Percentiles rank a stretch among this genome's conserved stretches.
Conservation (phyloP, 106 monocot species). For the Acorus gramineus region DNA sequence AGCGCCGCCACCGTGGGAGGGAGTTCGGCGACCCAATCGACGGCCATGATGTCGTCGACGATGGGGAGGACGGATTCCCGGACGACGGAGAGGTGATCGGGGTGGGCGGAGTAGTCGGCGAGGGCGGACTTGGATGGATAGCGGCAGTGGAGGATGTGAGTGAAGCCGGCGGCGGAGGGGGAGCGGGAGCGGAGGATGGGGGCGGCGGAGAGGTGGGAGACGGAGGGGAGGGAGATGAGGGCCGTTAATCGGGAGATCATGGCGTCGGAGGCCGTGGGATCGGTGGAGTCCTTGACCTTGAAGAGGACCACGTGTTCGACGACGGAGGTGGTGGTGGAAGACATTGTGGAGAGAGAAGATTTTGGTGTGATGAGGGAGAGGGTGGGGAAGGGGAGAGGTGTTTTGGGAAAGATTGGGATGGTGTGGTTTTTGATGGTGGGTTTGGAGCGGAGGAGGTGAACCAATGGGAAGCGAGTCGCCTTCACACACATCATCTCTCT, state of each 20-base stretch:
- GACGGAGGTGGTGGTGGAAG: constrained; percentile 7
- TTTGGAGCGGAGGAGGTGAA: too few species aligned
- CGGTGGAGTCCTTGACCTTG: constrained; percentile 48
- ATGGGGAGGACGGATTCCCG: constrained; percentile 46
- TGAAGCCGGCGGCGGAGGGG: constrained; percentile 46
- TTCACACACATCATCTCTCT: too few species aligned
- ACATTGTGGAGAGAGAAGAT: too few species aligned
- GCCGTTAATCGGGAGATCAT: constrained; percentile 63
- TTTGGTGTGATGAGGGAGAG: too few species aligned
- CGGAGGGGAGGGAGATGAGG: constrained; percentile 50
- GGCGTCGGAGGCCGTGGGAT: constrained; percentile 31
- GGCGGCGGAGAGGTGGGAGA: constrained; percentile 44
- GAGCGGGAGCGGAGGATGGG: constrained; percentile 67
- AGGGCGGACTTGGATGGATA: constrained; percentile 64
- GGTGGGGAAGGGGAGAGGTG: too few species aligned
- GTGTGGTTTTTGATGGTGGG: too few species aligned
- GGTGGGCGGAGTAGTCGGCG: constrained; percentile 54
- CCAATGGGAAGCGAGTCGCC: too few species aligned
- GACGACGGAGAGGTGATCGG: constrained; percentile 54
- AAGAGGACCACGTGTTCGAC: constrained; percentile 92
- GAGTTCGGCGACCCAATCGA: constrained; percentile 58
- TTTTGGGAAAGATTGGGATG: too few species aligned
- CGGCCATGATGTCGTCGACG: constrained; percentile 64
- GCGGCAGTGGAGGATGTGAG: constrained; percentile 79
- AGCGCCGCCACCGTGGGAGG: background rate